These are phyloP conservation scores for Spirogloea muscicola DNA, from an alignment of 139 green algal species.

Conservation along the genomic window DNA sequence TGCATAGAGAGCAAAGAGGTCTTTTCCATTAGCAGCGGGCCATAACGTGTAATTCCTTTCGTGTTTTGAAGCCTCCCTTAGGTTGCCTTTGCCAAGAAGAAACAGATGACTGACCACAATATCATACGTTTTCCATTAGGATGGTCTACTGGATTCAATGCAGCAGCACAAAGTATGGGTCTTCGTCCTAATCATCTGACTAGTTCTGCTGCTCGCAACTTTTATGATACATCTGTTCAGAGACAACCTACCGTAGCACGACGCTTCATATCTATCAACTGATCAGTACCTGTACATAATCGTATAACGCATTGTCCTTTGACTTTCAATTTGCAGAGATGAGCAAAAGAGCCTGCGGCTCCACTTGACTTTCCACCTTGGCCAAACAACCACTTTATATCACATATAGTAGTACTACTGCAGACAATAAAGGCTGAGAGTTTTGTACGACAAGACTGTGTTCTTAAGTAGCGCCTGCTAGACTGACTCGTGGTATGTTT, in stretches of 20 bases:
- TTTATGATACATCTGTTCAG: conserved; percentile 14
- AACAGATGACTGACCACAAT: conserved; percentile 8
- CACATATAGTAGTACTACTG: background rate
- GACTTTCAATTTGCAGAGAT: conserved; percentile 1
- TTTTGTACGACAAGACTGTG: background rate
- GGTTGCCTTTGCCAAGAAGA: conserved; percentile 34
- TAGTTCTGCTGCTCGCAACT: conserved; percentile 16
- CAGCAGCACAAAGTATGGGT: conserved; percentile 13
- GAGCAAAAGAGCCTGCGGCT: conserved; percentile 6
- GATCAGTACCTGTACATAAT: background rate
- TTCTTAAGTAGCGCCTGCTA: background rate
- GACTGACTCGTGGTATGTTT: background rate
- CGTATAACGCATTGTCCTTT: conserved; percentile 3
- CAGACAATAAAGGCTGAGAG: background rate
- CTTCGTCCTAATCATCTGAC: conserved; percentile 13
- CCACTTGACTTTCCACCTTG: background rate
- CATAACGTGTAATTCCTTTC: conserved; percentile 54
- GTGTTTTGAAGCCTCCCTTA: conserved; percentile 28
- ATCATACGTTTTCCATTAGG: conserved; percentile 31
- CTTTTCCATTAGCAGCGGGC: conserved; percentile 70
- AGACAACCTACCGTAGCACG: conserved; percentile 18
- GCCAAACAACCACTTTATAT: background rate
- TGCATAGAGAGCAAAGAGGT: conserved; percentile 63
- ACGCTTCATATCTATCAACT: conserved; percentile 1
- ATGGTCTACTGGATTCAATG: conserved; percentile 40